Percentiles rank a stretch among this genome's conserved stretches.
phyloP scores from a whole-genome alignment of 441 rosid species.

The Pelargonium cotyledonis region DNA sequence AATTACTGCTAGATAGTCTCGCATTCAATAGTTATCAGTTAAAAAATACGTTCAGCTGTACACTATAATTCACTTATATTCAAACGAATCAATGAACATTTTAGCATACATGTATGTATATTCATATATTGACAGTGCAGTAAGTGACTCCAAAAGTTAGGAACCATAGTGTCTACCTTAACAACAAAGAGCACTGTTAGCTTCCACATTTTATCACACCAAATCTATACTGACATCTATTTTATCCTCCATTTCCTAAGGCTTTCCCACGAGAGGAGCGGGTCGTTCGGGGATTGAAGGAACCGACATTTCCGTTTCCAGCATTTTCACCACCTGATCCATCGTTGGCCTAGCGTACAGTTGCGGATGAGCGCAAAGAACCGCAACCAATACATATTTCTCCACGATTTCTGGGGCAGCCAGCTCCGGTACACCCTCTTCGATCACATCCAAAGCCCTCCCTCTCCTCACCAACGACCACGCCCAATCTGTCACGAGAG shows the following conservation, averaged over 20 bases:
- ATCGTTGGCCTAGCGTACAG: slow-evolving; percentile 83
- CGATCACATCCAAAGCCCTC: slow-evolving; percentile 62
- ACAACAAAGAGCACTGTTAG: neutral
- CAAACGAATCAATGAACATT: neutral
- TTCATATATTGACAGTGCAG: neutral
- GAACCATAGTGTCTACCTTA: neutral
- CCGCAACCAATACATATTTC: slow-evolving; percentile 75
- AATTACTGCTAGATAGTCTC: no score
- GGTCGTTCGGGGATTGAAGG: slow-evolving; percentile 80
- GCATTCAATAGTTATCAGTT: no score
- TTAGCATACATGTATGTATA: slow-evolving; percentile 5
- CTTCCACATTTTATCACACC: neutral
- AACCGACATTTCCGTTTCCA: slow-evolving; percentile 70
- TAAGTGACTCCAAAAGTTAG: slow-evolving; percentile 4
- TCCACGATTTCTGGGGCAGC: slow-evolving; percentile 58
- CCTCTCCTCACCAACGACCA: slow-evolving; percentile 45
- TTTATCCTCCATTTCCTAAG: neutral
- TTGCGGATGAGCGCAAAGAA: slow-evolving; percentile 89
- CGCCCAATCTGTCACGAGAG: slow-evolving; percentile 44
- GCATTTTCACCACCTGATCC: slow-evolving; percentile 95
- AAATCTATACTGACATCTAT: slow-evolving; percentile 6
- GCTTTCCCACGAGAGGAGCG: slow-evolving; percentile 44
- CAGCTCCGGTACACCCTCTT: slow-evolving; percentile 63
- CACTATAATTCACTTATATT: neutral
- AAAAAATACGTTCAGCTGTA: neutral